Base-by-base conservation (phyloP, 805 yeast species). In the Barnettozyma populi region DNA sequence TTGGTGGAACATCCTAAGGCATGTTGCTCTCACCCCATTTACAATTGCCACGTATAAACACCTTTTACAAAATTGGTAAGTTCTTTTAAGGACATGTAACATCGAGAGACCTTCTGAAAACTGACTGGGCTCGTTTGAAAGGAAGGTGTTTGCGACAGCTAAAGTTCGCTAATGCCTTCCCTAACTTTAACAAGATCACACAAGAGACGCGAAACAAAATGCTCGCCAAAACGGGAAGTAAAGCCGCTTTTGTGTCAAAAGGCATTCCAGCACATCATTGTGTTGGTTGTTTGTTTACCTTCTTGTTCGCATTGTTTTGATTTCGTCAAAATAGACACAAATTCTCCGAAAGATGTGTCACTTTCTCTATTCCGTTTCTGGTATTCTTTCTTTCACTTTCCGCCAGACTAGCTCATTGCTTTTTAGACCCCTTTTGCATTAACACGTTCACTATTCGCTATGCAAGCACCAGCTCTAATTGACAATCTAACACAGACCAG, bases 11-110 rank as follows among this genome's bases (percentile, higher is more conserved):
- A 14, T 29, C 3, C 13, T 16, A 29, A n/a, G 16, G 16, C 16
- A 29, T 16, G 10, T 29, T 11, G 32, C 13, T 29, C 32, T 29
- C 16, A 11, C 16, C 32, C 13, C 13, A 14, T 29, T 29, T n/a
- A 11, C 16, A 29, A 14, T 29, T 13, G 32, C 32, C n/a, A 29
- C 16, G 32, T 29, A 11, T 29, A 16, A 29, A 29, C 32, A 13
- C 13, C 13, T 11, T 14, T 11, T 11, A 29, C 4, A 29, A 16
- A 16, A 29, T 29, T 11, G 32, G n/a, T 16, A 35, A 35, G 18
- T 37, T 20, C 41, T 23, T 23, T 37, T 21, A 42, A 42, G 31
- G 45, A 42, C 45, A 42, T 42, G 45, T 42, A 39, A 42, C 45
- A 42, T 42, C 45, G 45, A 42, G 14, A 11, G n/a, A 21, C 13